phyloP scores from a whole-genome alignment of 805 yeast species.

The Lachancea dasiensis region DNA sequence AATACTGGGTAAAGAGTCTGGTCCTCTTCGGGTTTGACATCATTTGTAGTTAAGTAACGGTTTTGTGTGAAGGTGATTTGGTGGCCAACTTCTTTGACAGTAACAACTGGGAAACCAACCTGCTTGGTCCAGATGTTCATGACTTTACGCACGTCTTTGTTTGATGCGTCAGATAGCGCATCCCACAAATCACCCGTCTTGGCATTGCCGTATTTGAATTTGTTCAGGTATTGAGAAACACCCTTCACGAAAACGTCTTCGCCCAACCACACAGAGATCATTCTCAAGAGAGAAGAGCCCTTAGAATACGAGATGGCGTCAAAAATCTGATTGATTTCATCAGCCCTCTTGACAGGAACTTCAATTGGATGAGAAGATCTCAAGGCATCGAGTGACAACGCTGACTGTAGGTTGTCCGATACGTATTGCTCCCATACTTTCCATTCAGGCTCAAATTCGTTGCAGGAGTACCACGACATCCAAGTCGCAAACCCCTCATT shows the following conservation, averaged over 20 bases:
- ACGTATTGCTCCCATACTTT: slow-evolving; percentile 83
- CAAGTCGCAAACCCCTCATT: slow-evolving; percentile 87
- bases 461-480: slow-evolving; percentile 84
- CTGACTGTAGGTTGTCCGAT: slow-evolving; percentile 67
- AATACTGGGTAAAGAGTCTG: slow-evolving; percentile 63
- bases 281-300: slow-evolving; percentile 73
- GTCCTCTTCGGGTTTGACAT: slow-evolving; percentile 71
- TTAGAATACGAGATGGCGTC: slow-evolving; percentile 80
- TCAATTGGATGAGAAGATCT: slow-evolving; percentile 84
- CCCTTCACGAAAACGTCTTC: slow-evolving; percentile 73
- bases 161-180: slow-evolving; percentile 61
- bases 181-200: slow-evolving; percentile 73
- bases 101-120: slow-evolving; percentile 70
- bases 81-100: slow-evolving; percentile 53
- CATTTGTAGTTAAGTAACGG: slow-evolving; percentile 72
- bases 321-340: slow-evolving; percentile 76
- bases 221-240: slow-evolving; percentile 69
- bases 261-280: slow-evolving; percentile 76
- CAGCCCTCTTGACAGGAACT: slow-evolving; percentile 72
- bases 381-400: slow-evolving; percentile 67
- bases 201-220: slow-evolving; percentile 74
- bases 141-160: slow-evolving; percentile 62
- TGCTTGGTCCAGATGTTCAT: slow-evolving; percentile 80
- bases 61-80: slow-evolving; percentile 57
- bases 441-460: slow-evolving; percentile 75